A percentile compares a stretch with the other conserved stretches of the same genome.
These are phyloP conservation scores for Sphaerostilbella broomeana DNA, from an alignment of 2,329 filamentous ascomycete genomes.

Conservation along the genomic window DNA sequence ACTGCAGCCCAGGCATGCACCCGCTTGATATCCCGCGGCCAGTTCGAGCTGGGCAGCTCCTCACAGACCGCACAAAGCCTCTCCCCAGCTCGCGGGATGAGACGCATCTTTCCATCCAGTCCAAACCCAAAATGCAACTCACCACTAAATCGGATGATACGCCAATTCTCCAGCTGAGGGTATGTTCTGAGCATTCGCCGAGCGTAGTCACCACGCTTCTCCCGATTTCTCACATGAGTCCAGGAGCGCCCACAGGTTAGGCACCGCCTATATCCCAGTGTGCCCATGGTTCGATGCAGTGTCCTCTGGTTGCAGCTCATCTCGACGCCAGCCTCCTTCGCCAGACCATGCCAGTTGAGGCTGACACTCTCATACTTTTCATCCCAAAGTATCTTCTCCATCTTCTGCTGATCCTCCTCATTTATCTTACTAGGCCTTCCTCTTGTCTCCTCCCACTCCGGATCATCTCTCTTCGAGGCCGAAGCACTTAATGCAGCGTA, in stretches of 20 bases:
- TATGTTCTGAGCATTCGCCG: slow-evolving; percentile 27
- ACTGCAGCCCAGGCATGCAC: slow-evolving; percentile 31
- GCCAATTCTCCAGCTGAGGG: slow-evolving; percentile 28
- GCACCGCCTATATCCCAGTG: slow-evolving; percentile 30
- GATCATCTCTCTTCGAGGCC: slow-evolving; percentile 29
- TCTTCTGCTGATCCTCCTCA: slow-evolving; percentile 29
- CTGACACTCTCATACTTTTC: slow-evolving; percentile 25
- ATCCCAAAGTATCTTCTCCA: slow-evolving; percentile 34
- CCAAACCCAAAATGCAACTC: slow-evolving; percentile 35
- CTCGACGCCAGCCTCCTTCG: slow-evolving; percentile 28
- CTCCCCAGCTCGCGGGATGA: slow-evolving; percentile 30
- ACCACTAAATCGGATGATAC: slow-evolving; percentile 28
- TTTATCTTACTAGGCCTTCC: slow-evolving; percentile 30
- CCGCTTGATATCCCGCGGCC: slow-evolving; percentile 29
- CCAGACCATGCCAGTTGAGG: slow-evolving; percentile 30
- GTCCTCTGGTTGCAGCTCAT: slow-evolving; percentile 29
- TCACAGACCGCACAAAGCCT: slow-evolving; percentile 25
- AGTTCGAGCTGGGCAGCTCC: slow-evolving; percentile 19
- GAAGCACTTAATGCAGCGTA: slow-evolving; percentile 31
- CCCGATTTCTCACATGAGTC: slow-evolving; percentile 26
- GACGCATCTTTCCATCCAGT: slow-evolving; percentile 30
- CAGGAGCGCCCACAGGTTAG: slow-evolving; percentile 25
- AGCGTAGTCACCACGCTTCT: slow-evolving; percentile 30
- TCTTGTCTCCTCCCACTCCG: slow-evolving; percentile 33
- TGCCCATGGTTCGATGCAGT: slow-evolving; percentile 33